Conservation (phyloP, 768 basidiomycete genomes). For the Guyanaporus albipodus region DNA sequence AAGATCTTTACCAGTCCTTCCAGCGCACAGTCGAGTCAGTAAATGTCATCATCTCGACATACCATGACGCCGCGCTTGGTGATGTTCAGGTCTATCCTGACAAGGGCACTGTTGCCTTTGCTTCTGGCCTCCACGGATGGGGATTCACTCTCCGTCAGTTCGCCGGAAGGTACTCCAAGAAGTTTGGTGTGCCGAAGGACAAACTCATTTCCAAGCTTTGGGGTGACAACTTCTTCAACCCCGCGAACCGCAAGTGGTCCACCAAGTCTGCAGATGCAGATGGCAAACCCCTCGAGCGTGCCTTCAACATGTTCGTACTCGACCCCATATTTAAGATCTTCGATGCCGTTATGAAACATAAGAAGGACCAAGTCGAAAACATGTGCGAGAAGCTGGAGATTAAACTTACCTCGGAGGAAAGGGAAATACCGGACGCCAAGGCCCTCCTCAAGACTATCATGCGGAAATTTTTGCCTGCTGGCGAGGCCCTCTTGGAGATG, state of each 20-base stretch:
- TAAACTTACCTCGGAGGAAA: slow-evolving; percentile 83
- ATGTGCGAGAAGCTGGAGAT: slow-evolving; percentile 98
- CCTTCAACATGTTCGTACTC: slow-evolving; percentile 97
- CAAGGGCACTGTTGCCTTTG: slow-evolving; percentile 97
- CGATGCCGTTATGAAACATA: slow-evolving; percentile 98
- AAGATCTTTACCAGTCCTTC: slow-evolving; percentile 97
- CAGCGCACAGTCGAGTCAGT: slow-evolving; percentile 94
- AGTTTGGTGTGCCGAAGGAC: slow-evolving; percentile 97
- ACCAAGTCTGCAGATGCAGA: slow-evolving; percentile 70
- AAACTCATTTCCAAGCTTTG: slow-evolving; percentile 98
- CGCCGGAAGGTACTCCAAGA: slow-evolving; percentile 91
- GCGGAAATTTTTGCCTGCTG: slow-evolving; percentile 99
- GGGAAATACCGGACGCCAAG: slow-evolving; percentile 86
- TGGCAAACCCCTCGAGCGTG: slow-evolving; percentile 92
- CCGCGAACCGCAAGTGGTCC: slow-evolving; percentile 93
- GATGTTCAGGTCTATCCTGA: slow-evolving; percentile 99
- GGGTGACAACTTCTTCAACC: slow-evolving; percentile 99
- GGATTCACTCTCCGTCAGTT: slow-evolving; percentile 99
- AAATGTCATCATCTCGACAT: slow-evolving; percentile 98
- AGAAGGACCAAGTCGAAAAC: slow-evolving; percentile 78
- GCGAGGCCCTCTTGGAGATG: slow-evolving; percentile 99
- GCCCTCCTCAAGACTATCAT: slow-evolving; percentile 94
- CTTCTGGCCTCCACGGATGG: slow-evolving; percentile 99
- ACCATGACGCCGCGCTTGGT: slow-evolving; percentile 89
- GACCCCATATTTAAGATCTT: slow-evolving; percentile 99